Evolutionary conservation across 2,329 filamentous ascomycete species (phyloP), one percentile per base, ranked within the genome.

Genomic region (Mariannaea sp.): DNA sequence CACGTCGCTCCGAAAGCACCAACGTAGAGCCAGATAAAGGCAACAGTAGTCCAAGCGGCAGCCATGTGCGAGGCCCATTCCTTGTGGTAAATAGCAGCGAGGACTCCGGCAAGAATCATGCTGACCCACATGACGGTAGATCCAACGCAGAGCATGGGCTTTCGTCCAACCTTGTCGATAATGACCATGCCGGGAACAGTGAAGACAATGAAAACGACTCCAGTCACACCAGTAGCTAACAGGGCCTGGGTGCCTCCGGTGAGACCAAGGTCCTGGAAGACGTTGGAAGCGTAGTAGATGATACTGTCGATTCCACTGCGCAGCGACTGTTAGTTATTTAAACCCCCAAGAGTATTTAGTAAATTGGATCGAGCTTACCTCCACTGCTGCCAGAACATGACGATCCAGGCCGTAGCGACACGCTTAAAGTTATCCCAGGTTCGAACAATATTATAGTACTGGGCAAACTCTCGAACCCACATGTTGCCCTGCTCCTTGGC

Each of bases 141-240:
- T 0, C 74, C 74, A 4, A 65, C 65, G 7, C 72, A 61, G 1
- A 76, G 59, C 59, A 75, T 69, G 3, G 72, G 71, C 58, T 75
- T 74, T 19, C 73, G 70, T 4, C 74, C 74, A 5, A 75, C 69
- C 7, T 71, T 69, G 32, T 77, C 74, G 24, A 75, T 75, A 2
- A 77, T 64, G 17, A 57, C 65, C 68, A 71, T 71, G 1, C 68
- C 63, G 1, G 70, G 70, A 2, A 71, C 50, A 3, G 70, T 71
- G 36, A 55, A 64, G 7, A 70, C 55, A 60, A 88, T 85, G 78
- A 88, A 87, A 45, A 84, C 82, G 29, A 90, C 85, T 3, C 87
- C 87, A 4, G 87, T 86, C 0, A 90, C 86, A 7, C 87, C 87
- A 0, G 86, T 89, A 0, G 87, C 86, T 7, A 89, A 75, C 1